Percentiles rank a stretch among this genome's conserved stretches.
Evolutionary conservation across 2,329 filamentous ascomycete species (phyloP).

Genomic region (Aspergillus hortae): DNA sequence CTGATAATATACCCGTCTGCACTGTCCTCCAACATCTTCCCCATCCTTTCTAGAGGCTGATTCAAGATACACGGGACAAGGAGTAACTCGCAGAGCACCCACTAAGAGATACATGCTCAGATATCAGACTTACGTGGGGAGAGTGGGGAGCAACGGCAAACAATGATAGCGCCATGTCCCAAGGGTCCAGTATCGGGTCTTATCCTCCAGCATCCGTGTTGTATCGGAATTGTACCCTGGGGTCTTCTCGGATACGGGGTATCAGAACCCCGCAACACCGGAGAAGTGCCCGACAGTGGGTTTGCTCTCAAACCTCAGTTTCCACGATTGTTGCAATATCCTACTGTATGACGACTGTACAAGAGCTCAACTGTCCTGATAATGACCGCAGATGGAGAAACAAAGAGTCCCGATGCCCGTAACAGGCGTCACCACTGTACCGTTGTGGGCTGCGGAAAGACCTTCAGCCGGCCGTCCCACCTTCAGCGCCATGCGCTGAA

Average conservation of each 20-base stretch:
- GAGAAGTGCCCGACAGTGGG: no score
- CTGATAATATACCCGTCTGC: background rate
- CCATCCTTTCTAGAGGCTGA: background rate
- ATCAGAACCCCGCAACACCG: no score
- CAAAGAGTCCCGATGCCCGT: background rate
- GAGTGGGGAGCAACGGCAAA: background rate
- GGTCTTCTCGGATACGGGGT: background rate
- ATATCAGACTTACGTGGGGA: background rate
- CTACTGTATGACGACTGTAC: background rate
- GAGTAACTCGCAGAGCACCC: no score
- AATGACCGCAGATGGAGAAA: background rate
- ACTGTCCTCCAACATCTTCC: background rate
- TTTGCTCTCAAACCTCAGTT: no score
- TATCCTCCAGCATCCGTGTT: background rate
- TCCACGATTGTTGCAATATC: no score
- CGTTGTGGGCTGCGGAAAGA: background rate
- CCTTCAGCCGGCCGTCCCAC: conserved; percentile 5
- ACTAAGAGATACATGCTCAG: background rate
- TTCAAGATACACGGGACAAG: background rate
- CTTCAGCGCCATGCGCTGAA: conserved; percentile 6
- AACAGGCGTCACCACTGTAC: background rate
- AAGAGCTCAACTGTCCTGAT: background rate
- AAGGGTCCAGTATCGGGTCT: background rate
- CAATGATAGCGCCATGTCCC: background rate
- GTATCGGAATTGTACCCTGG: background rate